Evolutionary conservation across 2,329 filamentous ascomycete species (phyloP), one percentile per base, ranked within the genome.

Genomic region (Neodidymelliopsis sp.): DNA sequence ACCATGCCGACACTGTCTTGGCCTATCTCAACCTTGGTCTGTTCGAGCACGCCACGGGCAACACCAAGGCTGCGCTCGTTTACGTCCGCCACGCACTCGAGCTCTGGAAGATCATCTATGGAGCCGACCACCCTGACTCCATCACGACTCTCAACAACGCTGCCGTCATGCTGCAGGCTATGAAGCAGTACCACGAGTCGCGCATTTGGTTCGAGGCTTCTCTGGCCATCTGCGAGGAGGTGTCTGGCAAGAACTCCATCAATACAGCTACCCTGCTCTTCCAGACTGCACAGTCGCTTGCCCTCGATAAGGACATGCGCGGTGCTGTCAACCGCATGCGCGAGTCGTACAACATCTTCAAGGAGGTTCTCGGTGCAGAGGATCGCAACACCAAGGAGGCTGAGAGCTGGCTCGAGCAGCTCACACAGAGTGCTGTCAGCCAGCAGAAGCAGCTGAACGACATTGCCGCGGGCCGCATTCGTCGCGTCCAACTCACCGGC

Each of bases 121-220:
- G 94, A 23, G 80, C 88, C 22, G 89, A 91, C 65, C 94, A 99
- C 75, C 94, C 94, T 3, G 94, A 99, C 76, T 96, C 91, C 7
- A 97, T 99, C 75, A 99, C 95, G 7, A 97, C 94, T 12, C 88
- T 97, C 75, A 99, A 97, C 83, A 99, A 99, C 68, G 93, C 91
- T 15, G 94, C 94, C 6, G 94, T 99, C 52, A 99, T 99, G 94
- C 85, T 99, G 49, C 94, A 99, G 75, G 87, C 91, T 46, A 83
- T 97, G 63, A 96, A 97, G 80, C 87, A 89, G 53, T 99, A 96
- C 78, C 88, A 93, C 64, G 91, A 96, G 75, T 97, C 93, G 34
- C 88, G 94, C 40, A 81, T 93, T 55, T 99, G 94, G 94, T 99
- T 99, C 69, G 94, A 97, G 75, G 88, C 91, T 57, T 95, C 92